Evolutionary conservation across 148 eudicot genomes (phyloP).

Genomic region (Dysphania ambrosioides): DNA sequence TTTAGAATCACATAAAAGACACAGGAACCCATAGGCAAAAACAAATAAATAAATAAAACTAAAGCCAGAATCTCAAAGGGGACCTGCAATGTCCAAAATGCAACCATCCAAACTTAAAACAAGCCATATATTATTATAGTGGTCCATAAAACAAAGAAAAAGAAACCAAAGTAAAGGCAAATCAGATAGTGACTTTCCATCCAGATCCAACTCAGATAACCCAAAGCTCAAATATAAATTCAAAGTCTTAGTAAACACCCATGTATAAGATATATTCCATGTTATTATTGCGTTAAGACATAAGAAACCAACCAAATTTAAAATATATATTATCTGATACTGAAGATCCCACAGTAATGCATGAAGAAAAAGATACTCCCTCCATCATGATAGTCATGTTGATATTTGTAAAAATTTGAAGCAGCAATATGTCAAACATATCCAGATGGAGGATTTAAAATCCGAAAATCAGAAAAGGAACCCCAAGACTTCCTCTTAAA

Average conservation of each 20-base stretch:
- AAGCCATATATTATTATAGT: slow-evolving; percentile 22
- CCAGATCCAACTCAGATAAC: slow-evolving; percentile 38
- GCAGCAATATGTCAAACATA: neutral
- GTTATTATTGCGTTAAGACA: slow-evolving; percentile 4
- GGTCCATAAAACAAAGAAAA: slow-evolving; percentile 29
- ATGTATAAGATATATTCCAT: slow-evolving; percentile 4
- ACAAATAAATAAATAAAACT: neutral
- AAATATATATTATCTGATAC: neutral
- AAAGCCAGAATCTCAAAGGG: slow-evolving; percentile 32
- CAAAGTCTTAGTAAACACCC: slow-evolving; percentile 10
- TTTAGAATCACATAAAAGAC: slow-evolving; percentile 17
- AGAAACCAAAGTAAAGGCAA: slow-evolving; percentile 33
- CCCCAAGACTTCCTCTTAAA: neutral
- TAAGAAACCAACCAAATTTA: slow-evolving; percentile 7
- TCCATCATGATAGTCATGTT: neutral
- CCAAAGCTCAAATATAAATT: slow-evolving; percentile 14
- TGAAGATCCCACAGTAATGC: slow-evolving; percentile 8
- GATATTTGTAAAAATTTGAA: too few relatives aligned
- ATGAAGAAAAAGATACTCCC: neutral
- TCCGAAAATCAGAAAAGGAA: neutral
- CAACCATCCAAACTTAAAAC: slow-evolving; percentile 35
- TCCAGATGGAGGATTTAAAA: neutral
- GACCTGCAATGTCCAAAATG: slow-evolving; percentile 32
- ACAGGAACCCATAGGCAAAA: slow-evolving; percentile 4
- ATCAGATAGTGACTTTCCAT: slow-evolving; percentile 40